Conservation (phyloP, 2,329 filamentous ascomycete species). For the Colletotrichum viniferum region DNA sequence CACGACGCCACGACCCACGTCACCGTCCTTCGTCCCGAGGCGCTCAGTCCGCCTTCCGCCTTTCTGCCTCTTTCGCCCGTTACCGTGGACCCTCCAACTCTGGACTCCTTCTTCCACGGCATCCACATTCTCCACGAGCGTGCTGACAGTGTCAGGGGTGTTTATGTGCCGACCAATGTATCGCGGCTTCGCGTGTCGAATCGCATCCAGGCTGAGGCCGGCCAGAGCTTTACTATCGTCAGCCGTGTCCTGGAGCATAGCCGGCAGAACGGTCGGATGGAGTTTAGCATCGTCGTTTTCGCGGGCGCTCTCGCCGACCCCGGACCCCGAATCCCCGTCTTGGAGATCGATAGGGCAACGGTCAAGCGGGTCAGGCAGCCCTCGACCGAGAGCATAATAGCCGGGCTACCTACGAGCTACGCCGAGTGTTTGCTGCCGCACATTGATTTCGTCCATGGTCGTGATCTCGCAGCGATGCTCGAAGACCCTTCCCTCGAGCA, state of each 20-base stretch:
- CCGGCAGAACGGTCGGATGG: slow-evolving; percentile 27
- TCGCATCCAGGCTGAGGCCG: slow-evolving; percentile 23
- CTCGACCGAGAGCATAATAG: slow-evolving; percentile 3
- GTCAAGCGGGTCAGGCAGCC: background rate
- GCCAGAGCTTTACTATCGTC: slow-evolving; percentile 26
- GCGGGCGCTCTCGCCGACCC: background rate
- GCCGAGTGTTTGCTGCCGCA: slow-evolving; percentile 28
- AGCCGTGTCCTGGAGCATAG: slow-evolving; percentile 28
- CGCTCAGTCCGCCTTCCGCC: background rate
- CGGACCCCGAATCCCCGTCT: background rate
- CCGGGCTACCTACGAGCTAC: slow-evolving; percentile 27
- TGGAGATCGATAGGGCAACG: background rate
- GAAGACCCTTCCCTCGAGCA: slow-evolving; percentile 27
- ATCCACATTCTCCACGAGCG: background rate
- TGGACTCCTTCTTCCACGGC: slow-evolving; percentile 32
- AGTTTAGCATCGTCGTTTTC: slow-evolving; percentile 30
- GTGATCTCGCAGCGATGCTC: slow-evolving; percentile 28
- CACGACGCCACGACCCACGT: slow-evolving; percentile 26
- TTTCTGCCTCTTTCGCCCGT: slow-evolving; percentile 25
- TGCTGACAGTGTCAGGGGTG: background rate
- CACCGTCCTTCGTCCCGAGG: slow-evolving; percentile 25
- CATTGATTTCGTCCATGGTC: slow-evolving; percentile 22
- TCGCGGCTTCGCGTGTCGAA: slow-evolving; percentile 33
- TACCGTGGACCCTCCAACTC: slow-evolving; percentile 30
- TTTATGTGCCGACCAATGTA: slow-evolving; percentile 32